phyloP scores from a whole-genome alignment of 2,329 filamentous ascomycete species.

The Xylaria sp. region DNA sequence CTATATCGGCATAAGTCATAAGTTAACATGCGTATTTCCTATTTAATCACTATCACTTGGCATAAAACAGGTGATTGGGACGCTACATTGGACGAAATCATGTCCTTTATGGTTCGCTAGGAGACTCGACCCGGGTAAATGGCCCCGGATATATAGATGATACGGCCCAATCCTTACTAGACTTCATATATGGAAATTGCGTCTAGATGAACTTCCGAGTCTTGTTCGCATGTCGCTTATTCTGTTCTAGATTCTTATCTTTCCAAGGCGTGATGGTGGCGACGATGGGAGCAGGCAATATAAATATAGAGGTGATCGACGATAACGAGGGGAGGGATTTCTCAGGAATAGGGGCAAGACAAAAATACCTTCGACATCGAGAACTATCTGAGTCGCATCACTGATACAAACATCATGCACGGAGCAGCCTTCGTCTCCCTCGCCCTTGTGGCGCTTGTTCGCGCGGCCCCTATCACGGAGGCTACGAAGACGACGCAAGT shows the following conservation, averaged over 20 bases:
- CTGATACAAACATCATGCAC: constrained; percentile 41
- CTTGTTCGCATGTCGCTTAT: constrained; percentile 29
- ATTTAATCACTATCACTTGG: constrained; percentile 33
- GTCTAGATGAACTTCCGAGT: constrained; percentile 45
- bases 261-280: constrained; percentile 32
- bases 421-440: constrained; percentile 42
- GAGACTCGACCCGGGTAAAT: constrained; percentile 51
- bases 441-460: constrained; percentile 47
- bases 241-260: constrained; percentile 40
- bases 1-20: constrained; percentile 22
- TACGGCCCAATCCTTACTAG: constrained; percentile 41
- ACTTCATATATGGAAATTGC: constrained; percentile 50
- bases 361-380: constrained; percentile 5
- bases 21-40: constrained; percentile 22
- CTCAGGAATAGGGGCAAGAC: constrained; percentile 12
- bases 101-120: constrained; percentile 39
- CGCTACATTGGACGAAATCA: constrained; percentile 11
- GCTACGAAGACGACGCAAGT: constrained; percentile 42
- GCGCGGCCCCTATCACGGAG: constrained; percentile 45
- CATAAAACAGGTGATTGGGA: constrained; percentile 30
- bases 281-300: constrained; percentile 31
- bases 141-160: constrained; percentile 47
- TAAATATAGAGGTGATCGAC: constrained; percentile 38
- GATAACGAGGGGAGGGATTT: constrained; percentile 21
- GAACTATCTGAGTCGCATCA: constrained; percentile 7